These are phyloP conservation scores for Saitozyma podzolica DNA, from an alignment of 768 basidiomycete species.

Conservation along the genomic window DNA sequence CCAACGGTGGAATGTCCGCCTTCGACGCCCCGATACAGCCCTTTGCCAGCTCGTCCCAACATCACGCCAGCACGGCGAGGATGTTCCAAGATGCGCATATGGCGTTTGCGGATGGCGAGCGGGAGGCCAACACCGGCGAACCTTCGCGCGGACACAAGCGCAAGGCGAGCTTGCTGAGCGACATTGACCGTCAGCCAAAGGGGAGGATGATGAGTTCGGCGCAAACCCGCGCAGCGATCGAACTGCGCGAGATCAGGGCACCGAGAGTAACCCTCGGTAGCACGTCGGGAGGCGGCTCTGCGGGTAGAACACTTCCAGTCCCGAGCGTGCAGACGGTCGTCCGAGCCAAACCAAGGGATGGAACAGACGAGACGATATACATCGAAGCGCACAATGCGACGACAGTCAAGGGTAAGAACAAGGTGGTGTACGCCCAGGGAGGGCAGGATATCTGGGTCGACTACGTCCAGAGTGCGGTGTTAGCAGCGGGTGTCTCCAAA, in stretches of 20 bases:
- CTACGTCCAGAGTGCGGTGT: conserved; percentile 73
- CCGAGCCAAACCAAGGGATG: conserved; percentile 63
- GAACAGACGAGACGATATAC: conserved; percentile 58
- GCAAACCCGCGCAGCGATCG: conserved; percentile 55
- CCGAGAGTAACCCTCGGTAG: conserved; percentile 14
- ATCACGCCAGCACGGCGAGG: conserved; percentile 30
- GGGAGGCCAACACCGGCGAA: conserved; percentile 2
- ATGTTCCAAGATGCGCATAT: conserved; percentile 43
- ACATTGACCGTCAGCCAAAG: not conserved
- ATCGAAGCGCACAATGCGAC: conserved; percentile 80
- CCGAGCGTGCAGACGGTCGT: conserved; percentile 66
- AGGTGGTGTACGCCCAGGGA: conserved; percentile 66
- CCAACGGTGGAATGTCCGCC: conserved; percentile 8
- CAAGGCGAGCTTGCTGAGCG: conserved; percentile 19
- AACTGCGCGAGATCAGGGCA: conserved; percentile 61
- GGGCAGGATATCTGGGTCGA: conserved; percentile 79
- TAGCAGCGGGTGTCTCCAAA: conserved; percentile 65
- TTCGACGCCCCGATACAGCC: conserved; percentile 45
- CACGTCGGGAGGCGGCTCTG: conserved; percentile 4
- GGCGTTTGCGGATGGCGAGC: conserved; percentile 25
- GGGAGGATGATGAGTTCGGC: conserved; percentile 34
- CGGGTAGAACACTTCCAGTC: conserved; percentile 56
- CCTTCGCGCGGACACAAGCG: conserved; percentile 28
- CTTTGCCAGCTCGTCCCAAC: conserved; percentile 28
- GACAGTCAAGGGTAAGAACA: conserved; percentile 60